Conservation (phyloP, 2,329 filamentous ascomycete species). For the Fulvia fulva region DNA sequence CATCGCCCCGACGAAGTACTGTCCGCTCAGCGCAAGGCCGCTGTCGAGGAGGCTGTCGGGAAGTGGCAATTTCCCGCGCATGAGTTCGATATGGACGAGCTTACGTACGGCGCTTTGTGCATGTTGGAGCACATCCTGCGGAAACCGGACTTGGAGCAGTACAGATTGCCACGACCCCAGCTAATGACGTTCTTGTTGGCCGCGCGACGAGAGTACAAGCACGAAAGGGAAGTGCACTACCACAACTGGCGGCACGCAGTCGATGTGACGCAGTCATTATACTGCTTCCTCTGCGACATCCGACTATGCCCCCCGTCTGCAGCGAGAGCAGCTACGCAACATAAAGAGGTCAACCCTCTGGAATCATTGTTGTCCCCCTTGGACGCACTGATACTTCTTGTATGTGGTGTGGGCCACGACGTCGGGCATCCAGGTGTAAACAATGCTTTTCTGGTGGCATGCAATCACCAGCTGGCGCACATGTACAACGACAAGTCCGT, state of each 20-base stretch:
- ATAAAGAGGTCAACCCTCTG: conserved; percentile 52
- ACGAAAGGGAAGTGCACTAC: conserved; percentile 52
- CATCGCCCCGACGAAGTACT: conserved; percentile 60
- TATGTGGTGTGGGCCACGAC: conserved; percentile 96
- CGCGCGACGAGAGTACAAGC: conserved; percentile 91
- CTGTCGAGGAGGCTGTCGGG: conserved; percentile 66
- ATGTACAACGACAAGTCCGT: conserved; percentile 97
- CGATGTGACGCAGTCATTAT: conserved; percentile 90
- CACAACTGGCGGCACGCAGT: conserved; percentile 98
- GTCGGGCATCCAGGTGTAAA: conserved; percentile 97
- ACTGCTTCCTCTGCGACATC: conserved; percentile 76
- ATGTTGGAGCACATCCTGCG: conserved; percentile 88
- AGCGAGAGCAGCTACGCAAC: conserved; percentile 41
- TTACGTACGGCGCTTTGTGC: conserved; percentile 75
- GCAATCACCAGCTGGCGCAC: conserved; percentile 89
- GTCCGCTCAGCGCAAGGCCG: conserved; percentile 52
- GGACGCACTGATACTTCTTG: conserved; percentile 81
- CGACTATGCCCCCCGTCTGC: conserved; percentile 60
- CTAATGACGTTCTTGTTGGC: conserved; percentile 81
- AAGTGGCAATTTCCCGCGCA: conserved; percentile 88
- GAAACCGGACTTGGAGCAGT: conserved; percentile 75
- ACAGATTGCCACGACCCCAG: conserved; percentile 44
- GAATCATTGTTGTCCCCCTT: conserved; percentile 76
- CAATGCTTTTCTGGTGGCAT: conserved; percentile 88
- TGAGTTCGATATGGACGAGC: conserved; percentile 82